These are phyloP conservation scores for Bolboschoenoplectus hybrid DNA, from an alignment of 202 grass and related monocot genomes.

Conservation along the genomic window DNA sequence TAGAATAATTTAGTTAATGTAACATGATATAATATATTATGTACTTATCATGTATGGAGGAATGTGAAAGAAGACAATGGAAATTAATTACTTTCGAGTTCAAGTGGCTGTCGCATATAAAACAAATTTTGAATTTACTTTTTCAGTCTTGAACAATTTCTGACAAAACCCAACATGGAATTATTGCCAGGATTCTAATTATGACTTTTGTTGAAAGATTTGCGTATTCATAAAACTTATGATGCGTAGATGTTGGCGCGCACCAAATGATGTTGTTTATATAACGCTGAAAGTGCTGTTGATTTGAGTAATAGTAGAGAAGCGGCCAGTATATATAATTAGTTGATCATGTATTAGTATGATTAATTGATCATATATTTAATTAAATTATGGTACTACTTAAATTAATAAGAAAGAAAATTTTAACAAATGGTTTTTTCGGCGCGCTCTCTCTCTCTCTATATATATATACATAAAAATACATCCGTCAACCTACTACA, in stretches of 20 bases:
- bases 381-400: no score
- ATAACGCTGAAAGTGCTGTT: neutral
- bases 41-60: neutral
- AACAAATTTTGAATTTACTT: neutral
- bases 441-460: no score
- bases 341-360: no score
- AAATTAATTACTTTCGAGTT: no score
- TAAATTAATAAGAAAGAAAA: no score
- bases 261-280: neutral
- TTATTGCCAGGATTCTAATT: neutral
- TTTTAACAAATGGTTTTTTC: no score
- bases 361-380: neutral
- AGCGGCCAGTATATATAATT: neutral
- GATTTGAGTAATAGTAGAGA: neutral
- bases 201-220: neutral
- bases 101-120: no score
- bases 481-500: no score
- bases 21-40: neutral
- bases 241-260: neutral
- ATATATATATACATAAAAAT: no score
- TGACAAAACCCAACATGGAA: neutral
- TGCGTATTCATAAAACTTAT: conserved; percentile 1
- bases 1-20: no score
- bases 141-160: neutral
- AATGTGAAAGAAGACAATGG: no score